Base-by-base conservation (phyloP, 1,284 basidiomycete species). In the Neolentinus lepideus region DNA sequence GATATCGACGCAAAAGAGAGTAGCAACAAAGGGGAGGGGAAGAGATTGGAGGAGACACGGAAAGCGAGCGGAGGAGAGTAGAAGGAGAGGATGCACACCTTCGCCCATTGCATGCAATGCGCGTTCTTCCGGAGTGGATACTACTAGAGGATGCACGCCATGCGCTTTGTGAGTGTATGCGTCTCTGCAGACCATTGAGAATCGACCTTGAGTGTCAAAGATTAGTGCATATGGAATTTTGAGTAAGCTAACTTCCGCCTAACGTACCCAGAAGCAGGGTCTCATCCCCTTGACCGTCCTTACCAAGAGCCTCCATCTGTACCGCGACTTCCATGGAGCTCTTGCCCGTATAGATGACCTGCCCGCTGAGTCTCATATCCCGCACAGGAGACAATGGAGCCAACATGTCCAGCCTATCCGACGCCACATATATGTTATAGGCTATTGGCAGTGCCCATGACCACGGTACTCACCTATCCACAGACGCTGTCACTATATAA, bases 181-280 rank as follows among this genome's bases (percentile, higher is more conserved):
- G 64, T 92, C 85, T 59, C 89, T 75, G 64, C 88, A 90, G 3
- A 92, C 90, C 90, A 92, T 92, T 0, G 85, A 85, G 70, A 92
- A 88, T 12, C 85, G 76, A 25, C 85, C 85, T 83, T 51, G 0
- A 27, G 21, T 9, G 9, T 26, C 19, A 19, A 4, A 43, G n/a
- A n/a, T n/a, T n/a, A 48, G 26, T 51, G 9, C 27, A 36, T 46
- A 11, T 26, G 19, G 21, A 24, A 22, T 36, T 19, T n/a, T 47
- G 53, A 51, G n/a, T 43, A n/a, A 8, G 38, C 38, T n/a, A n/a
- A n/a, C n/a, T n/a, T n/a, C n/a, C n/a, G n/a, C n/a, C n/a, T n/a
- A n/a, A n/a, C n/a, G n/a, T n/a, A 54, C 90, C 70, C 68, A 90
- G 75, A 22, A 88, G 75, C 0, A 85, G 87, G 60, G 83, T 74